A percentile compares a stretch with the other conserved stretches of the same genome.
phyloP scores from a whole-genome alignment of 2,329 filamentous ascomycete species.

The Elsinoe australis region DNA sequence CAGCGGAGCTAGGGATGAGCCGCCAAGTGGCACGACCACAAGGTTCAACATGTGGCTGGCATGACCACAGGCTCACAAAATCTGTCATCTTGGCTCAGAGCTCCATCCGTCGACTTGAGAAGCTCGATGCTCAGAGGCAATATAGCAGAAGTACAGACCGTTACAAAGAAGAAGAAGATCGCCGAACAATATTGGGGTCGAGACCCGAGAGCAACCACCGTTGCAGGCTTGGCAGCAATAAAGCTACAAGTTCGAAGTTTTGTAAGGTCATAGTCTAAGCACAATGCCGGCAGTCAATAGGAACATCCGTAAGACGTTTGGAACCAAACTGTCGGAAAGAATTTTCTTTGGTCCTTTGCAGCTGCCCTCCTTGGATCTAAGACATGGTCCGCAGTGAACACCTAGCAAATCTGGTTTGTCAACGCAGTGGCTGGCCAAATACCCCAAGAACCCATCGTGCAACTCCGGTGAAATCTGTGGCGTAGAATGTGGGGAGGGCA shows the following conservation, averaged over 20 bases:
- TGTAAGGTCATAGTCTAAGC: too few relatives aligned
- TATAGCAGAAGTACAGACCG: neutral
- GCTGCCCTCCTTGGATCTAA: neutral
- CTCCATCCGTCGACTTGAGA: too few relatives aligned
- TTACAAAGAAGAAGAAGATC: neutral
- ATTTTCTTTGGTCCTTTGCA: neutral
- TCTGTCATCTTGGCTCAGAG: too few relatives aligned
- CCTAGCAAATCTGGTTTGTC: neutral
- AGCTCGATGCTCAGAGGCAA: too few relatives aligned
- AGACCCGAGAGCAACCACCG: neutral
- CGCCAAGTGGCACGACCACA: too few relatives aligned
- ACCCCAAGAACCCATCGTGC: too few relatives aligned
- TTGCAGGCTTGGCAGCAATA: conserved; percentile 39
- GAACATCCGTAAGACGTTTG: neutral
- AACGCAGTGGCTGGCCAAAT: neutral
- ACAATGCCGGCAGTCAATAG: neutral
- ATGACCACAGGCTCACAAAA: too few relatives aligned
- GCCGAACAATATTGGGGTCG: neutral
- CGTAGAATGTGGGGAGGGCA: conserved; percentile 1
- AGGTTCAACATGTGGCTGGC: too few relatives aligned
- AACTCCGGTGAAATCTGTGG: neutral
- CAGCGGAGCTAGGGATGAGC: too few relatives aligned
- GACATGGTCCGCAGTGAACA: conserved; percentile 2
- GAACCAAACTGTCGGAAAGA: neutral
- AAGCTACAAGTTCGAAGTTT: neutral